These are phyloP conservation scores for Malus sylvestris DNA, from an alignment of 306 rosid genomes.

Conservation along the genomic window DNA sequence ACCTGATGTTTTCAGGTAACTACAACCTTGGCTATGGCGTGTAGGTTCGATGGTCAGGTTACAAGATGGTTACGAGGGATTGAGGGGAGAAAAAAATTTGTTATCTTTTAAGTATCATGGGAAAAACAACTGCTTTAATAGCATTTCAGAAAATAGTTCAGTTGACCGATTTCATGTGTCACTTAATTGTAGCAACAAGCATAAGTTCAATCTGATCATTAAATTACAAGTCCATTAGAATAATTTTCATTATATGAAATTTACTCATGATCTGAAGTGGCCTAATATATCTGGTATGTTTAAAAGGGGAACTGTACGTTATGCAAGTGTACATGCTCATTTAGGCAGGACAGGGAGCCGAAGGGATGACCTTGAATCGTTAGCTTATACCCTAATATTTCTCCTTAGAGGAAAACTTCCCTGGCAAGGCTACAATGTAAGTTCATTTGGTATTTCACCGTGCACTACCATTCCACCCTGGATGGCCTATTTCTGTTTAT, in stretches of 20 bases:
- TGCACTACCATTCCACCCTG: not conserved
- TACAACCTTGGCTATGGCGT: not conserved
- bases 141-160: not conserved
- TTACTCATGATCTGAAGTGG: not conserved
- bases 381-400: conserved; percentile 31
- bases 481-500: not conserved
- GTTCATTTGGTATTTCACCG: conserved; percentile 3
- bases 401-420: conserved; percentile 38
- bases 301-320: conserved; percentile 32
- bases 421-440: conserved; percentile 35
- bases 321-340: conserved; percentile 39
- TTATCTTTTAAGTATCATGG: not conserved
- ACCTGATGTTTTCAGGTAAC: conserved; percentile 32
- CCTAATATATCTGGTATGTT: not conserved
- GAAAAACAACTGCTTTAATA: not conserved
- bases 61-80: not conserved
- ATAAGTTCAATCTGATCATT: not conserved
- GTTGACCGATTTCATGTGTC: not conserved
- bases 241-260: not conserved
- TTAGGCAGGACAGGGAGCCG: conserved; percentile 39
- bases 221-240: not conserved
- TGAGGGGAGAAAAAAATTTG: not conserved
- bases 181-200: not conserved
- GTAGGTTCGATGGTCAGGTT: not conserved
- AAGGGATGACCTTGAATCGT: conserved; percentile 34